These are phyloP conservation scores for Xylaria grammica DNA, from an alignment of 495 filamentous ascomycete genomes.

Conservation along the genomic window DNA sequence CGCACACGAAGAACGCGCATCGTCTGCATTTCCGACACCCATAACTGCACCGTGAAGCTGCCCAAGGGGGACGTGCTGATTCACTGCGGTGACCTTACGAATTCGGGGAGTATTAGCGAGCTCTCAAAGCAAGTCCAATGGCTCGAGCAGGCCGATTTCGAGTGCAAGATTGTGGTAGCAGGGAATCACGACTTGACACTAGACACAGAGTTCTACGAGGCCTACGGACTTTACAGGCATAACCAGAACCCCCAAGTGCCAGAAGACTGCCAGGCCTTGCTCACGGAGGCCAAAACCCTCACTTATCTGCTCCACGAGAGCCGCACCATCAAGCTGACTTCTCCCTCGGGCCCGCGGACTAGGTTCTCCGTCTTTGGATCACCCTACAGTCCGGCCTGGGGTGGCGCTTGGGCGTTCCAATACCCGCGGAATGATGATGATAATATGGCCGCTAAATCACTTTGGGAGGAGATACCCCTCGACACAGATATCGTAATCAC, in stretches of 20 bases:
- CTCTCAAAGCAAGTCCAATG: constrained; percentile 67
- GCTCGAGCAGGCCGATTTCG: constrained; percentile 77
- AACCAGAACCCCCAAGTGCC: constrained; percentile 62
- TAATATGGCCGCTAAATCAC: constrained; percentile 39
- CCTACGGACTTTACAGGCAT: constrained; percentile 63
- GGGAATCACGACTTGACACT: constrained; percentile 85
- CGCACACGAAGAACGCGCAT: constrained; percentile 41
- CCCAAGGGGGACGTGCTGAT: constrained; percentile 88
- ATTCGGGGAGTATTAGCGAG: constrained; percentile 74
- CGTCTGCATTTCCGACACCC: constrained; percentile 88
- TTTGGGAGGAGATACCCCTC: constrained; percentile 67
- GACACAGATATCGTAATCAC: constrained; percentile 84
- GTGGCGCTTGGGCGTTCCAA: constrained; percentile 74
- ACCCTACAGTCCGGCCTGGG: constrained; percentile 64
- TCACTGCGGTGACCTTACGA: constrained; percentile 88
- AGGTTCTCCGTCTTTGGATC: constrained; percentile 78
- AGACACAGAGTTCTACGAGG: constrained; percentile 64
- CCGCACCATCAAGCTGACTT: constrained; percentile 59
- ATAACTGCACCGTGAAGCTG: constrained; percentile 68
- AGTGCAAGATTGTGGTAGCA: constrained; percentile 81
- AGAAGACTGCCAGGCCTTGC: constrained; percentile 59
- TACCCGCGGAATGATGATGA: constrained; percentile 57
- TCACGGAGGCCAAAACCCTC: constrained; percentile 61
- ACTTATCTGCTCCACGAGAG: constrained; percentile 70
- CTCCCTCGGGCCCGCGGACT: constrained; percentile 65